Conservation (phyloP, 495 filamentous ascomycete genomes). For the Cercophora samala region DNA sequence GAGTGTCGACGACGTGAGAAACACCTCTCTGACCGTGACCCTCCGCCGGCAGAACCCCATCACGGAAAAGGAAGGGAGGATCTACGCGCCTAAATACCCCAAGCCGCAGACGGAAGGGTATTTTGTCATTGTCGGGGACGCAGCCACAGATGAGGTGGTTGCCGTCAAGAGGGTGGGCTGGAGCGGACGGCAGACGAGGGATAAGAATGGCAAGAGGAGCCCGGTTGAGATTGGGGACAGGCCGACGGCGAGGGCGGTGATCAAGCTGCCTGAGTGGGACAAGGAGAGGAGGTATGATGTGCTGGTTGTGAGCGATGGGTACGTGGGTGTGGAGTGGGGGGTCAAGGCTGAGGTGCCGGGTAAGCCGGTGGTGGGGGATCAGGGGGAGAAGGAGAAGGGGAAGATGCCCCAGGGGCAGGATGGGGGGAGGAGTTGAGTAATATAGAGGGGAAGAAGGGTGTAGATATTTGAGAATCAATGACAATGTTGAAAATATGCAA, state of each 20-base stretch:
- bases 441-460: no score
- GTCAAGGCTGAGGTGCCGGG: constrained; percentile 25
- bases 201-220: constrained; percentile 7
- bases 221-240: constrained; percentile 32
- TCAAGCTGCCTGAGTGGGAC: constrained; percentile 59
- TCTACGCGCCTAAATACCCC: constrained; percentile 85
- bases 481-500: no score
- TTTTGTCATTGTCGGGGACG: constrained; percentile 74
- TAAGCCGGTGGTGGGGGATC: constrained; percentile 13
- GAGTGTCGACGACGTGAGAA: constrained; percentile 55
- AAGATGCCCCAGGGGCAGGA: not conserved
- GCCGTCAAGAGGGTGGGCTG: constrained; percentile 84
- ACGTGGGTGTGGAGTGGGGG: constrained; percentile 74
- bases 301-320: constrained; percentile 76
- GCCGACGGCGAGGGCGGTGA: constrained; percentile 48
- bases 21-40: constrained; percentile 58
- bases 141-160: constrained; percentile 66
- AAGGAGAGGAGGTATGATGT: constrained; percentile 60
- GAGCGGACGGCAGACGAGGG: constrained; percentile 35
- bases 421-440: not conserved
- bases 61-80: constrained; percentile 58
- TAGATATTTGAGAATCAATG: no score
- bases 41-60: constrained; percentile 66
- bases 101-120: constrained; percentile 94
- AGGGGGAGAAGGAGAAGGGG: constrained; percentile 7